A percentile compares a stretch with the other conserved stretches of the same genome.
These are phyloP conservation scores for Puccinia triticina DNA, from an alignment of 1,284 basidiomycete genomes.

Conservation along the genomic window DNA sequence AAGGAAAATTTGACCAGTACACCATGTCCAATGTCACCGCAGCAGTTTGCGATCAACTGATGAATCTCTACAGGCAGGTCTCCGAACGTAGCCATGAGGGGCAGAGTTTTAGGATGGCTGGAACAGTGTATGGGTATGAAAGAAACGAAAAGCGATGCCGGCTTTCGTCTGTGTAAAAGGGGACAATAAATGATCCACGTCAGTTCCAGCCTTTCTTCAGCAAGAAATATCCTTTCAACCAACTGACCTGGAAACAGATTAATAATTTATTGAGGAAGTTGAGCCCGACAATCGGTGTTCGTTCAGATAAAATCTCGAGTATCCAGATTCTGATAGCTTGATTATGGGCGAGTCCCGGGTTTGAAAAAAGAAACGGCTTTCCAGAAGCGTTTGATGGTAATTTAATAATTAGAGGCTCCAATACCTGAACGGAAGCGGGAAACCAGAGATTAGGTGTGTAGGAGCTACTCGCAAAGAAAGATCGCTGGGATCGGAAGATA, in stretches of 20 bases:
- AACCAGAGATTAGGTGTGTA: not conserved
- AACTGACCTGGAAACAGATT: not conserved
- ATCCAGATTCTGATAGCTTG: not conserved
- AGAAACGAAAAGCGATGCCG: too few relatives aligned
- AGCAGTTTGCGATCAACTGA: conserved; percentile 12
- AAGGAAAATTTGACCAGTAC: not conserved
- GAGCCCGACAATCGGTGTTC: not conserved
- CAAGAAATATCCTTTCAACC: not conserved
- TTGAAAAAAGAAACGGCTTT: not conserved
- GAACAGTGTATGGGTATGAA: not conserved
- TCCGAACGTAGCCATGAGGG: not conserved
- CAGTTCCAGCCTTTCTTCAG: not conserved
- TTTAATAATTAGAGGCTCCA: not conserved
- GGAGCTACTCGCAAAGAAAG: not conserved
- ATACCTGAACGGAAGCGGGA: not conserved
- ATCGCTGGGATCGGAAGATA: not conserved
- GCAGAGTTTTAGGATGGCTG: not conserved
- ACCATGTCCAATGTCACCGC: conserved; percentile 1
- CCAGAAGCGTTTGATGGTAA: not conserved
- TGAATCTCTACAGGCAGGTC: conserved; percentile 27
- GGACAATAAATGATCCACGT: not conserved
- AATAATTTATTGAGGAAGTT: not conserved
- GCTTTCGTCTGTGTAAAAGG: too few relatives aligned
- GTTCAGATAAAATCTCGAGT: not conserved
- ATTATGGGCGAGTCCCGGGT: not conserved